Base-by-base conservation (phyloP, 2,329 filamentous ascomycete genomes). In the Aspergillus novofumigatus region DNA sequence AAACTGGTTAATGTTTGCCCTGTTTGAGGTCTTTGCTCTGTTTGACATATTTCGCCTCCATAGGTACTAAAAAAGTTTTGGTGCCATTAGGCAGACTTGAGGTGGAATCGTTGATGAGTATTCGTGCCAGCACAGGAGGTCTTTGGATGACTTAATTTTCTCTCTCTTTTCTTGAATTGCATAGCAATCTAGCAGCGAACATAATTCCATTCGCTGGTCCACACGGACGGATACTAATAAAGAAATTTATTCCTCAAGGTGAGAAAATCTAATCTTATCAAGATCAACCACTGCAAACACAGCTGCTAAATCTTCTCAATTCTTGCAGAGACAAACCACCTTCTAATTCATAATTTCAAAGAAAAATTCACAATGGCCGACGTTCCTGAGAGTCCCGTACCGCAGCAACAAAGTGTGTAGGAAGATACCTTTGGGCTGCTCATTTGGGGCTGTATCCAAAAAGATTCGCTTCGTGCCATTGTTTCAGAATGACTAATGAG, bases 331-430 rank as follows among this genome's bases (percentile, higher is more conserved):
- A 47, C n/a, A 23, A 47, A 14, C 4, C 4, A 14, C 10, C 23
- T 14, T 7, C n/a, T 45, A 10, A 5, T 23, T 6, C 23, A 47
- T 23, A 47, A 17, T 26, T 23, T 7, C 10, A 29, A 29, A 59
- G n/a, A 38, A 28, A 29, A 29, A 52, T 47, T 42, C 63, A 67
- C 42, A 53, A 72, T 73, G 71, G 67, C 63, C 52, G 70, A 71
- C 56, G 59, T 63, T 59, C 61, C 57, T 52, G 69, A 71, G 53
- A 69, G 62, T 55, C 62, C 65, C 20, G 59, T 52, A 55, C 59
- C 60, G 28, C 66, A 71, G 65, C 64, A 71, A 66, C 67, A 72
- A 66, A 68, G 70, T 72, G 63, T 60, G 69, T 70, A 66, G 61
- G 51, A 56, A 55, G 59, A 52, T 20, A 54, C 57, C 56, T 52